These are phyloP conservation scores for Leishmania tarentolae DNA, from an alignment of 208 protist species.

Conservation along the genomic window DNA sequence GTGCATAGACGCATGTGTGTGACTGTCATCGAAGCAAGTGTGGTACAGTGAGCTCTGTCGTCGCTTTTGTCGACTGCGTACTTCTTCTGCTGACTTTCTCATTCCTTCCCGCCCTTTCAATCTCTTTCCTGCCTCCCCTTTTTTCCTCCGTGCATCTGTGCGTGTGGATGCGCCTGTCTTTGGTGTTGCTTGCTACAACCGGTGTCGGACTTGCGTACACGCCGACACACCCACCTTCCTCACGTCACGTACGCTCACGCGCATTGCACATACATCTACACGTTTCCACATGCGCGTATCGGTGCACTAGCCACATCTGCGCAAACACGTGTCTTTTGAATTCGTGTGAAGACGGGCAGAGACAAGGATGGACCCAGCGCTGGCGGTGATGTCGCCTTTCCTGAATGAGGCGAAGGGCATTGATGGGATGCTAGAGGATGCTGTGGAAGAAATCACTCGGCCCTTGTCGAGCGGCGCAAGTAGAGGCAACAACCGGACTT, in stretches of 20 bases:
- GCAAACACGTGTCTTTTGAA: background rate
- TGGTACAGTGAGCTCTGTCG: background rate
- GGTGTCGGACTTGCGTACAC: background rate
- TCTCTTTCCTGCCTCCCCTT: background rate
- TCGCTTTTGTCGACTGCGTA: background rate
- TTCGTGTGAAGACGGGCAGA: background rate
- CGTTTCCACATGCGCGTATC: too few species aligned
- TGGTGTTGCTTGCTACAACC: background rate
- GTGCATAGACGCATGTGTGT: conserved; percentile 9
- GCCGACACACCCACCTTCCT: background rate
- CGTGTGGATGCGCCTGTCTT: background rate
- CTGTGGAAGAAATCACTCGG: conserved; percentile 48
- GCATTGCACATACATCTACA: background rate
- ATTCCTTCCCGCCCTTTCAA: background rate
- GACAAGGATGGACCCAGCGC: conserved; percentile 69
- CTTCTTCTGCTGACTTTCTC: background rate
- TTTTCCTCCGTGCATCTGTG: background rate
- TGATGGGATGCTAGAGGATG: conserved; percentile 56
- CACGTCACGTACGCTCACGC: background rate
- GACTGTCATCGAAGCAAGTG: background rate
- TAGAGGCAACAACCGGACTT: background rate
- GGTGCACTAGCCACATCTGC: background rate
- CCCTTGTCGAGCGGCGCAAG: background rate
- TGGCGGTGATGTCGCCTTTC: conserved; percentile 76
- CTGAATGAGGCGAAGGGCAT: conserved; percentile 47